Evolutionary conservation across 306 rosid genomes (phyloP), one percentile per base, ranked within the genome.

Genomic region (Adenanthera pavonina): DNA sequence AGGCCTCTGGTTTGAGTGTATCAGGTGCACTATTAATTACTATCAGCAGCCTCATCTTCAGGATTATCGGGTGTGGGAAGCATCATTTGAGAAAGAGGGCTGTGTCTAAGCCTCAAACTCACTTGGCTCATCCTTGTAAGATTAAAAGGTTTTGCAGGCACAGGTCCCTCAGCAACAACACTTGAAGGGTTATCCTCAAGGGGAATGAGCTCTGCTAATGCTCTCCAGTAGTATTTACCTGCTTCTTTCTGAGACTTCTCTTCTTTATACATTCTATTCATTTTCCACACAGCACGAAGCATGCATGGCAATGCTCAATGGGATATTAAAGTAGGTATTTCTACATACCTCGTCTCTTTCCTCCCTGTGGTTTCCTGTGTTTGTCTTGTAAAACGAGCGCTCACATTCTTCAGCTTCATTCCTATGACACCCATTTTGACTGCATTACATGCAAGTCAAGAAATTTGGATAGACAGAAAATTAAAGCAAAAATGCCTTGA

Each of bases 161-260:
- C 92, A 51, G 98, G 97, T 25, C 30, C 30, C 30, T 25, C 30
- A 25, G 30, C 30, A 25, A 25, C 30, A 25, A 25, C 68, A 25
- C 91, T 48, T 0, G 91, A 84, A 71, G 93, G 89, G 78, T 91
- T 92, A 61, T 89, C 94, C 87, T 92, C 94, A 0, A 89, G 90
- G 14, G 97, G 97, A 80, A 94, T 92, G 51, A 94, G 69, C 81
- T 94, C 97, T 1, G 93, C 90, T 80, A 92, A 90, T 74, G 97
- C 93, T 85, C 91, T 94, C 97, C 97, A 92, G 86, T 82, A 92
- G 86, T 94, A 92, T 64, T 89, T 81, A 88, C 90, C 87, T 72
- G 92, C 97, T 90, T 94, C 97, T 89, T 90, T 94, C 91, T 94
- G 97, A 85, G 91, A 94, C 60, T 84, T 92, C 78, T 94, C 97